A percentile compares a stretch with the other conserved stretches of the same genome.
Conservation (phyloP, 2,329 filamentous ascomycete genomes). For the Trichophyton rubrum region DNA sequence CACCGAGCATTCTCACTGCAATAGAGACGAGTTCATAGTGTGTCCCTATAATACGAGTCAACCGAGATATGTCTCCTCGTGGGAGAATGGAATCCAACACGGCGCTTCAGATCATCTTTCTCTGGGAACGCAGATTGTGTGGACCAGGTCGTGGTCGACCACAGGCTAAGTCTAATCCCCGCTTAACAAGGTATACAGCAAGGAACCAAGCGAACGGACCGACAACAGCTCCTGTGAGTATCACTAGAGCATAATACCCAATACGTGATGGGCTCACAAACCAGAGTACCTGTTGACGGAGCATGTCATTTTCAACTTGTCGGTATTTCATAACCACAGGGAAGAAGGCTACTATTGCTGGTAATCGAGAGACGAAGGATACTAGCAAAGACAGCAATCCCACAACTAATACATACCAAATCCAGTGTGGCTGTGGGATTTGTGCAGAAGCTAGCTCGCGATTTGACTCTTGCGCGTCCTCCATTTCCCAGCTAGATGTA, state of each 20-base stretch:
- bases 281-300: not conserved
- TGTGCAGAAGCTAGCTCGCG: not conserved
- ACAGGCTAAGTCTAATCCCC: not conserved
- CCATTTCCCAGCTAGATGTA: constrained; percentile 4
- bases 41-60: not conserved
- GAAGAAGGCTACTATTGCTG: not conserved
- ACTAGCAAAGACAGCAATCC: not conserved
- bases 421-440: constrained; percentile 2
- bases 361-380: not conserved
- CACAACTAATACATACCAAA: not conserved
- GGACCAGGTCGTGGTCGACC: not conserved
- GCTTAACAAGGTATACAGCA: not conserved
- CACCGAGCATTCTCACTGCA: not conserved
- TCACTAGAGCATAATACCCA: constrained; percentile 3
- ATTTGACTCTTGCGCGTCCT: constrained; percentile 2
- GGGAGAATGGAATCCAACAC: not conserved
- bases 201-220: not conserved
- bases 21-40: constrained; percentile 4
- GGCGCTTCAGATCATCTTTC: not conserved
- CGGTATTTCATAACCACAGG: not conserved
- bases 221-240: not conserved
- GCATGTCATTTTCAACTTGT: not conserved
- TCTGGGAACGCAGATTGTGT: not conserved
- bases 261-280: not conserved
- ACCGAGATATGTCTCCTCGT: not conserved